Base-by-base conservation (phyloP, 257 asterid genomes). In the Solanum bukasovii region DNA sequence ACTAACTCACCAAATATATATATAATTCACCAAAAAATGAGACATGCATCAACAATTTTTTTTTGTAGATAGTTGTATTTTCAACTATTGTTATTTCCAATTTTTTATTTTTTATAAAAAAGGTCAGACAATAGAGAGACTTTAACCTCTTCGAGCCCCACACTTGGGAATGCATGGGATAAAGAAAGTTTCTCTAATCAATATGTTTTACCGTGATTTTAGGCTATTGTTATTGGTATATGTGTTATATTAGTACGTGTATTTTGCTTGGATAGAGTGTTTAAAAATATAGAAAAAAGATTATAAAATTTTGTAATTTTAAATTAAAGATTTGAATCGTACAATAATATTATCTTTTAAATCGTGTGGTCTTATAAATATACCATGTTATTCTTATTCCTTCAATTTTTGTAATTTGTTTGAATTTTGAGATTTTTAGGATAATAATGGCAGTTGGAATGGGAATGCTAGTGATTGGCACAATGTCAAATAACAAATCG, bases 401-500 rank as follows among this genome's bases (percentile, higher is more conserved):
- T 59, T 59, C 11, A 59, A 59, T 59, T 20, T 59, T 59, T 59
- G 27, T 82, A 81, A 81, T 18, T 33, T 46, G 8, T 79, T 79
- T 49, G 85, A 81, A 16, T 46, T 29, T 13, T 46, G 40, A 5
- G 0, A 3, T 82, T 82, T 82, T 49, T 91, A 96, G 98, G 99
- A 90, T 96, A 63, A 88, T 93, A 75, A 37, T 92, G 87, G 94
- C 92, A 5, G 98, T 89, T 34, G 99, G 98, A 2, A 79, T 94
- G 93, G 79, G 93, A 1, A 87, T 94, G 96, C 89, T 96, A 90
- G 98, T 93, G 86, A 92, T 94, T 3, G 98, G 98, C n/a, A 95
- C 95, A 63, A 89, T 90, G 86, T 89, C 99, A 29, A 96, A 96
- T 91, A 90, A 86, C 52, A 93, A 94, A 91, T 93, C 98, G 35